Conservation (phyloP, 2,329 filamentous ascomycete species). For the Sarocladium brachiariae region DNA sequence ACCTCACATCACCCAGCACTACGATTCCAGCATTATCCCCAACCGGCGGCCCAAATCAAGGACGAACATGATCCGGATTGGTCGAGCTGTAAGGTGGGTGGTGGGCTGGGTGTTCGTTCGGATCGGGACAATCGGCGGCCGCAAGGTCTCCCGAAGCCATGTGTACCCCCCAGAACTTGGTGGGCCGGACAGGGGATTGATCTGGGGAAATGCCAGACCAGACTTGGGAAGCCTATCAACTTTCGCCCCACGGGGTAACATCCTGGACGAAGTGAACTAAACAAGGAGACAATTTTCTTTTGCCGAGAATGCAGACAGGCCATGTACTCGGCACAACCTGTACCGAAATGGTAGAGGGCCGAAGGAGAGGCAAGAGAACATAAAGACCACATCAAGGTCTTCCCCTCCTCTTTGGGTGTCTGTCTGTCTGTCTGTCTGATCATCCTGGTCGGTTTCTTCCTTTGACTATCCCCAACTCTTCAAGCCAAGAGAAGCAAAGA, state of each 20-base stretch:
- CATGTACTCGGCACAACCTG: not conserved
- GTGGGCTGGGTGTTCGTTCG: constrained; percentile 27
- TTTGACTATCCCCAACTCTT: too few species aligned
- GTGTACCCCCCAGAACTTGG: too few species aligned
- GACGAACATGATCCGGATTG: too few species aligned
- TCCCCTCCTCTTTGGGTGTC: too few species aligned
- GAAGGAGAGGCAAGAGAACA: not conserved
- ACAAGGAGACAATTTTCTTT: not conserved
- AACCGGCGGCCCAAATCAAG: too few species aligned
- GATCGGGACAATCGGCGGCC: not conserved
- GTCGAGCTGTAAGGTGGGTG: constrained; percentile 36
- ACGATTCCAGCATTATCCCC: too few species aligned
- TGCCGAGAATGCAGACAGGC: not conserved
- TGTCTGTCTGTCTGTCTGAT: too few species aligned
- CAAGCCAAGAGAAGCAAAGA: too few species aligned
- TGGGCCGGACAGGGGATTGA: too few species aligned
- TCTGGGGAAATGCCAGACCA: not conserved
- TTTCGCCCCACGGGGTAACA: not conserved
- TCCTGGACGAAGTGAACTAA: too few species aligned
- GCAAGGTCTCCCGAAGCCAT: not conserved
- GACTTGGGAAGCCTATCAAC: not conserved
- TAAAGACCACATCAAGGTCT: not conserved
- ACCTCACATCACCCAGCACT: too few species aligned
- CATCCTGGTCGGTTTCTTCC: too few species aligned
- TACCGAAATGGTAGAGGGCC: not conserved